Evolutionary conservation across 371 early-diverging fungal species (phyloP), one percentile per base, ranked within the genome.

Genomic region (Mucor ambiguus): DNA sequence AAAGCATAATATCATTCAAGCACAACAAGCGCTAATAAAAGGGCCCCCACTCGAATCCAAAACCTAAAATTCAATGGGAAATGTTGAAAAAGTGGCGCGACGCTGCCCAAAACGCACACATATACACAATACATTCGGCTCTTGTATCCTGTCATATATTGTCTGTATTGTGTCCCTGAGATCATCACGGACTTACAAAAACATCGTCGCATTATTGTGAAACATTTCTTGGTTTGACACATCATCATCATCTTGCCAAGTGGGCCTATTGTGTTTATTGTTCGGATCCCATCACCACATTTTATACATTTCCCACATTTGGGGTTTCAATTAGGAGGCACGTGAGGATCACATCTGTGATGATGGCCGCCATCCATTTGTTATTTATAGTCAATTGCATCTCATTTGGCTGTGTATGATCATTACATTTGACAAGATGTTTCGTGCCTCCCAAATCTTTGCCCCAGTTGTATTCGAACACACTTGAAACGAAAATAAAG

Each of bases 131-230:
- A 22, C 41, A 46, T 46, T 46, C 46, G 46, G 46, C 46, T 20
- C 20, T 46, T 22, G 20, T 20, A 20, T 46, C 46, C 52, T 24
- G 28, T 28, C 16, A 28, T 28, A 5, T 16, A 24, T 14, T 28
- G 52, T 52, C 52, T 52, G 52, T 16, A 52, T 52, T 52, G 52
- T 28, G 52, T 52, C 28, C 52, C 52, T 52, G 52, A 52, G 26
- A 26, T 28, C 28, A 52, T 5, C 9, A 35, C 37, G 37, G 37
- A 35, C 37, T 12, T 7, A 3, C 2, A 52, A 24, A 28, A 52
- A 52, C 24, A 26, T 52, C 52, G 52, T 52, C 52, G 52, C 52
- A 52, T 52, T 52, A 28, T 52, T 52, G 26, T 52, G 52, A 52
- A 52, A 52, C 52, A 52, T 16, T 16, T 28, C 24, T 24, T 24